Evolutionary conservation across 441 rosid genomes (phyloP).

Genomic region (Syzygium syzygioides): DNA sequence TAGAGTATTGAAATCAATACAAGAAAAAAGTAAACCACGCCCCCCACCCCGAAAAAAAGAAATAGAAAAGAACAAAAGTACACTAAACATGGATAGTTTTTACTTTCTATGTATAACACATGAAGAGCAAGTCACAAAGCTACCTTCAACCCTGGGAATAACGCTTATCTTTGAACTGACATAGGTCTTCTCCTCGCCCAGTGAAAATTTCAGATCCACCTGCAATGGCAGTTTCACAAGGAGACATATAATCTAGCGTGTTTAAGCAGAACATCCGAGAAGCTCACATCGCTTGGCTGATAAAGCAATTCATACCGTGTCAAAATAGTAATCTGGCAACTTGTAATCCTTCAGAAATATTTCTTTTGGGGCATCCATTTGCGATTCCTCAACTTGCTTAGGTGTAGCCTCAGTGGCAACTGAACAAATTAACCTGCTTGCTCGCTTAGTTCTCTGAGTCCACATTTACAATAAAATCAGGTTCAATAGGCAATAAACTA

Average conservation of each 20-base stretch:
- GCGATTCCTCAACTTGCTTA: slow-evolving; percentile 58
- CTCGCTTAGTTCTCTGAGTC: slow-evolving; percentile 48
- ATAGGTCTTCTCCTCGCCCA: slow-evolving; percentile 92
- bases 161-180: slow-evolving; percentile 81
- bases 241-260: background rate
- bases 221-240: slow-evolving; percentile 20
- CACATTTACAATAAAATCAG: slow-evolving; percentile 2
- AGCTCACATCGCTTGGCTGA: background rate
- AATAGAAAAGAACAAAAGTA: background rate
- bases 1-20: background rate
- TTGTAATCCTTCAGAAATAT: slow-evolving; percentile 90
- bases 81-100: background rate
- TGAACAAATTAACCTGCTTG: slow-evolving; percentile 57
- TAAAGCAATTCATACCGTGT: slow-evolving; percentile 37
- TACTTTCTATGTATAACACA: background rate
- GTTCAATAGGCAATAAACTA: slow-evolving; percentile 1
- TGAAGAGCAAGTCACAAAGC: background rate
- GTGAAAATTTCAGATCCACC: slow-evolving; percentile 76
- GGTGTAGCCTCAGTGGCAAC: slow-evolving; percentile 59
- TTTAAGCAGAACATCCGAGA: background rate
- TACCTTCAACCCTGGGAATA: slow-evolving; percentile 80
- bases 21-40: background rate
- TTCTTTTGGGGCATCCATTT: slow-evolving; percentile 85
- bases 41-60: background rate
- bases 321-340: slow-evolving; percentile 89